These are phyloP conservation scores for Lachnum nothofagi DNA, from an alignment of 2,329 filamentous ascomycete species.

Conservation along the genomic window DNA sequence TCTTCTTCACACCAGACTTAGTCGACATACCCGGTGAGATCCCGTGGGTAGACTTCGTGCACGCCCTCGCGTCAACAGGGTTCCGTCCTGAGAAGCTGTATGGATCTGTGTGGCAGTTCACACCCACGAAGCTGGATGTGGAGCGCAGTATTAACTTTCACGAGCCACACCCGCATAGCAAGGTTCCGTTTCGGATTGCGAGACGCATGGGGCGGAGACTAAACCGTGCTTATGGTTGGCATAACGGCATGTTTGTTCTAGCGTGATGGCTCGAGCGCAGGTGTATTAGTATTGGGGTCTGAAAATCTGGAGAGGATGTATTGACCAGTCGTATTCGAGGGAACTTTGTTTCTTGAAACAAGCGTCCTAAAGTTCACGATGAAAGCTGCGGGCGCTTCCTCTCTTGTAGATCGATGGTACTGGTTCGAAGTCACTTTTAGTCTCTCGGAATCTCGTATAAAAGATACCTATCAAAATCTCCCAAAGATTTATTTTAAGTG, in stretches of 20 bases:
- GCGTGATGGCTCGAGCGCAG: too few species aligned
- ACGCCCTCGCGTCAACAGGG: conserved; percentile 44
- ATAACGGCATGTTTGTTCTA: conserved; percentile 41
- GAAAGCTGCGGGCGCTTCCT: too few species aligned
- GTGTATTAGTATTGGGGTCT: too few species aligned
- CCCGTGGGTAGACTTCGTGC: conserved; percentile 47
- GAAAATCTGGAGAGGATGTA: too few species aligned
- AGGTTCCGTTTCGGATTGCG: conserved; percentile 44
- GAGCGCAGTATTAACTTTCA: conserved; percentile 52
- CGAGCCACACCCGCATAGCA: conserved; percentile 51
- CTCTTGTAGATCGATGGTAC: too few species aligned
- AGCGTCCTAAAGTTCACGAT: too few species aligned
- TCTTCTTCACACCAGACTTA: conserved; percentile 36
- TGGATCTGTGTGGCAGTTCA: conserved; percentile 56
- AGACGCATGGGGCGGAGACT: conserved; percentile 45
- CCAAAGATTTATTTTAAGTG: too few species aligned
- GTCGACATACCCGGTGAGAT: conserved; percentile 42
- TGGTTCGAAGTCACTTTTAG: too few species aligned
- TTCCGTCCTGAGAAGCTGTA: conserved; percentile 52
- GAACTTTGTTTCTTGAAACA: too few species aligned
- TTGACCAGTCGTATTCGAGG: too few species aligned
- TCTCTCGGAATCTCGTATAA: too few species aligned
- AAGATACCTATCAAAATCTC: too few species aligned
- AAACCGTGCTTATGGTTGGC: conserved; percentile 46
- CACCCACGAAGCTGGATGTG: conserved; percentile 35